Percentiles rank a stretch among this genome's conserved stretches.
Evolutionary conservation across 1,284 basidiomycete species (phyloP).

Genomic region (Ceratobasidium sp.): DNA sequence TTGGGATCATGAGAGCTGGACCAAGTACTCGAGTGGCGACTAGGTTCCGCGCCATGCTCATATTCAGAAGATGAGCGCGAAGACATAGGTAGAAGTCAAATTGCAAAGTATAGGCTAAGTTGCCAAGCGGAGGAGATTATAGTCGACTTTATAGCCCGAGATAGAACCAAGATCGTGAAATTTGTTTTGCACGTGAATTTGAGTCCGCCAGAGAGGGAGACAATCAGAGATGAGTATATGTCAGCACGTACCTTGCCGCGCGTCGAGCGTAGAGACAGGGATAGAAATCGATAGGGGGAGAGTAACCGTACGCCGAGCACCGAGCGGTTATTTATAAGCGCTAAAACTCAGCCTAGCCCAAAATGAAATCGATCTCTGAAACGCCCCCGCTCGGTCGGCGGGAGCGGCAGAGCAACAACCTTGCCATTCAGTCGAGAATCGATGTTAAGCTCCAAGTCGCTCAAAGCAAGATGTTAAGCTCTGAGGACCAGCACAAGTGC

Average conservation of each 20-base stretch:
- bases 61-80: constrained; percentile 29
- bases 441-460: not conserved
- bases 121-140: no score
- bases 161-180: constrained; percentile 15
- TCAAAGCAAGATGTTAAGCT: not conserved
- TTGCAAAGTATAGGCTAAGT: not conserved
- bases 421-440: constrained; percentile 29
- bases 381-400: constrained; percentile 14
- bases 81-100: constrained; percentile 7
- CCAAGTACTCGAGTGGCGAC: constrained; percentile 43
- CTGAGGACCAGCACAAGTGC: not conserved
- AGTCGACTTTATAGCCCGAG: constrained; percentile 4
- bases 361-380: constrained; percentile 25
- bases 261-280: not conserved
- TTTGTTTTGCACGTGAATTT: constrained; percentile 23
- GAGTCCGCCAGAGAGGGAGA: not conserved
- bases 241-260: constrained; percentile 7
- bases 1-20: constrained; percentile 36
- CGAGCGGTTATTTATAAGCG: constrained; percentile 37
- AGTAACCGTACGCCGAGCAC: constrained; percentile 11
- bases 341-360: not conserved
- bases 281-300: constrained; percentile 24
- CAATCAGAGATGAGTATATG: constrained; percentile 5
- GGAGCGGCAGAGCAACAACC: not conserved
- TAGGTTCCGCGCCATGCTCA: constrained; percentile 7